A percentile compares a stretch with the other conserved stretches of the same genome.
phyloP scores from a whole-genome alignment of 164 flowering plant species.

The Stephania japonica region DNA sequence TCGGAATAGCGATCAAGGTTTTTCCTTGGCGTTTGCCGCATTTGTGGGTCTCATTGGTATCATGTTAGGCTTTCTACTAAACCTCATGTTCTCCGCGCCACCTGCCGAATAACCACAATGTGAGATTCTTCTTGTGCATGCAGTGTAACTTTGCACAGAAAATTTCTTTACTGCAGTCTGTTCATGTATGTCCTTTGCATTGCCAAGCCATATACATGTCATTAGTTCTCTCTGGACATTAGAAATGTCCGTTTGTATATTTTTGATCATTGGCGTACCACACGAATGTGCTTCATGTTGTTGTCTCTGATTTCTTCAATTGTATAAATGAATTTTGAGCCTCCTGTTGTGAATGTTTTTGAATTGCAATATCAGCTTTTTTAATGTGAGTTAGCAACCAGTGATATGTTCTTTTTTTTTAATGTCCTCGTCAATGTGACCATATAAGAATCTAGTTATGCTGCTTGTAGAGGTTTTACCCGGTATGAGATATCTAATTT shows the following conservation, averaged over 20 bases:
- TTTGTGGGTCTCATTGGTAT: constrained; percentile 61
- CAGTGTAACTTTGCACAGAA: constrained; percentile 13
- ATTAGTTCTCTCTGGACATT: neutral
- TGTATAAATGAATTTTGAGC: constrained; percentile 1
- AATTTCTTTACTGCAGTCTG: constrained; percentile 2
- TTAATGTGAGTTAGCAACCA: neutral
- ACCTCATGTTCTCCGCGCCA: constrained; percentile 45
- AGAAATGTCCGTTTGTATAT: neutral
- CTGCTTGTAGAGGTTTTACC: no score
- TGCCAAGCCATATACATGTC: neutral
- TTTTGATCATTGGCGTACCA: neutral
- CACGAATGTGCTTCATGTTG: neutral
- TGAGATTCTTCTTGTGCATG: constrained; percentile 11
- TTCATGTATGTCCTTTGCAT: neutral
- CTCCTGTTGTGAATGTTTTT: neutral
- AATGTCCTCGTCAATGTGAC: neutral
- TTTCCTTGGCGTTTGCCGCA: constrained; percentile 57
- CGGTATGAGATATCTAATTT: no score
- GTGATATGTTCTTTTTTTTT: neutral
- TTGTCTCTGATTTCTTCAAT: neutral
- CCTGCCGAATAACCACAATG: constrained; percentile 26
- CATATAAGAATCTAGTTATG: no score
- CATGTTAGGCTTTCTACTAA: constrained; percentile 58
- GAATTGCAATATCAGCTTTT: neutral
- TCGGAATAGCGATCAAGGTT: constrained; percentile 41